Evolutionary conservation across 441 rosid species (phyloP).

Genomic region (Gossypium gossypioides): DNA sequence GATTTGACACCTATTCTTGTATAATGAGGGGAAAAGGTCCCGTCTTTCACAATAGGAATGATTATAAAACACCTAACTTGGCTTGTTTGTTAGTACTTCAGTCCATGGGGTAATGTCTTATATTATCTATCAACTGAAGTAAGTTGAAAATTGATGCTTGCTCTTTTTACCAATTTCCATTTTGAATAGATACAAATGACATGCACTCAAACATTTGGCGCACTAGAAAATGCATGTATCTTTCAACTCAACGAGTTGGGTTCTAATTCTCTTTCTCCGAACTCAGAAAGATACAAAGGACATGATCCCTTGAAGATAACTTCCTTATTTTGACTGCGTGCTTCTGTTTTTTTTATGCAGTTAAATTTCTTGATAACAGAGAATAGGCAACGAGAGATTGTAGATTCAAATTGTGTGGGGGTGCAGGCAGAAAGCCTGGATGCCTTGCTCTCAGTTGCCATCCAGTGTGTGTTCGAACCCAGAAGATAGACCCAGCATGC

Average conservation of each 20-base stretch:
- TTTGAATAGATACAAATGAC: neutral
- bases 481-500: constrained; percentile 94
- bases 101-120: neutral
- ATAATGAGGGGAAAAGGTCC: neutral
- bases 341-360: constrained; percentile 35
- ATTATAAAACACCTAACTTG: neutral
- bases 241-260: neutral
- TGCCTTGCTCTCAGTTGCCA: constrained; percentile 74
- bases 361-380: constrained; percentile 65
- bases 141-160: neutral
- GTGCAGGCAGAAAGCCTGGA: constrained; percentile 70
- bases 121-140: neutral
- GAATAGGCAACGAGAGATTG: constrained; percentile 62
- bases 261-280: neutral
- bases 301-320: neutral
- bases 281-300: neutral
- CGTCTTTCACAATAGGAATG: neutral
- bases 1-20: neutral
- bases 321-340: constrained; percentile 4
- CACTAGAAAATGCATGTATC: neutral
- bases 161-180: neutral
- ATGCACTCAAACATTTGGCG: neutral
- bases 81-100: neutral
- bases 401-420: constrained; percentile 68
- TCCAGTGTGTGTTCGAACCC: constrained; percentile 66